phyloP scores from a whole-genome alignment of 73 alveolate species.

The Symbiodinium pilosum region DNA sequence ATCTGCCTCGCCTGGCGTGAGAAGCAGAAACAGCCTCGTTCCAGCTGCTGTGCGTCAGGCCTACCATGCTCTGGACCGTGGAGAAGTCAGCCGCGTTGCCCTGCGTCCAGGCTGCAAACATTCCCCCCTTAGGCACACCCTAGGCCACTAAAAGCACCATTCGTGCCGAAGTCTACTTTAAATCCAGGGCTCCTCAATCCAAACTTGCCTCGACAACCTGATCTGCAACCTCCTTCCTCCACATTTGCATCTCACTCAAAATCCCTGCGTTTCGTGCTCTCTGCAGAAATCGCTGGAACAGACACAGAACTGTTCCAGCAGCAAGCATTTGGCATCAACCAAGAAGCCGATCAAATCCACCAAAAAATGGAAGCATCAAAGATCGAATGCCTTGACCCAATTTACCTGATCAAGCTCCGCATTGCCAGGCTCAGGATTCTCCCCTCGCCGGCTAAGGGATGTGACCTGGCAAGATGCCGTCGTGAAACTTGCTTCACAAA shows the following conservation, averaged over 20 bases:
- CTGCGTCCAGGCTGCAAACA: too few species aligned
- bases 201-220: too few species aligned
- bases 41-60: neutral
- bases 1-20: conserved; percentile 43
- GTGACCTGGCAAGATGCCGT: conserved; percentile 42
- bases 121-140: too few species aligned
- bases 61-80: conserved; percentile 6
- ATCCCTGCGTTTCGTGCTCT: too few species aligned
- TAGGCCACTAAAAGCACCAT: too few species aligned
- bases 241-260: too few species aligned
- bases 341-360: neutral
- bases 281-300: too few species aligned
- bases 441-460: conserved; percentile 87
- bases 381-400: conserved; percentile 3
- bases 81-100: neutral
- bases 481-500: neutral
- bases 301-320: neutral
- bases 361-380: neutral
- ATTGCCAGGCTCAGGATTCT: conserved; percentile 92
- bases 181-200: too few species aligned
- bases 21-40: neutral
- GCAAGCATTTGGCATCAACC: neutral
- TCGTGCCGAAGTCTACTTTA: too few species aligned
- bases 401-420: conserved; percentile 43
- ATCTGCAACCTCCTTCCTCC: too few species aligned